Percentiles rank a stretch among this genome's conserved stretches.
Conservation (phyloP, 1,284 basidiomycete species). For the Marasmius tenuissimus region DNA sequence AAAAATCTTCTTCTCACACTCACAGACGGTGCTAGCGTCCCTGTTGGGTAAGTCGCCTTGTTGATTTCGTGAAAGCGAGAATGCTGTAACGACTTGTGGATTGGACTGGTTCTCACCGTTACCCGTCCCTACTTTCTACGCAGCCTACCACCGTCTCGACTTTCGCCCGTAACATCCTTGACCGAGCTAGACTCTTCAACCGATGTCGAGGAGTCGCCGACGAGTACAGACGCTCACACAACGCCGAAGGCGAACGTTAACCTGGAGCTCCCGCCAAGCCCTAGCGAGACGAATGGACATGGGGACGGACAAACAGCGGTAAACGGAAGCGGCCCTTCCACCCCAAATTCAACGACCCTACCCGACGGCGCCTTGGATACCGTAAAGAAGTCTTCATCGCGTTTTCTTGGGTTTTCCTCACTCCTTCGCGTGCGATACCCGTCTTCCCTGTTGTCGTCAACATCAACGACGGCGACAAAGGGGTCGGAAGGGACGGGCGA, state of each 20-base stretch:
- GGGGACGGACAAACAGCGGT: conserved; percentile 20
- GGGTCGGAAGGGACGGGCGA: too few species aligned
- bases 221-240: not conserved
- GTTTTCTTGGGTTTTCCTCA: conserved; percentile 50
- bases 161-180: conserved; percentile 16
- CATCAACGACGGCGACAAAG: not conserved
- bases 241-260: not conserved
- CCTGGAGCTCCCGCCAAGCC: conserved; percentile 30
- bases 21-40: conserved; percentile 60
- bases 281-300: conserved; percentile 27
- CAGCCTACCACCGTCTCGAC: not conserved
- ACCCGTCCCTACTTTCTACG: not conserved
- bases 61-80: not conserved
- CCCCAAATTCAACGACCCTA: conserved; percentile 57
- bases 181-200: conserved; percentile 17
- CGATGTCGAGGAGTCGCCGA: not conserved
- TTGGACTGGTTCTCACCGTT: not conserved
- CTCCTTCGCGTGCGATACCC: conserved; percentile 64
- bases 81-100: not conserved
- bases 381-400: conserved; percentile 33
- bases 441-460: conserved; percentile 28
- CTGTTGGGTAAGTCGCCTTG: conserved; percentile 40
- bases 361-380: conserved; percentile 37
- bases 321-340: conserved; percentile 35
- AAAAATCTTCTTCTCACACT: conserved; percentile 92